Evolutionary conservation across 257 asterid genomes (phyloP).

Genomic region (Forsythia suspensa): DNA sequence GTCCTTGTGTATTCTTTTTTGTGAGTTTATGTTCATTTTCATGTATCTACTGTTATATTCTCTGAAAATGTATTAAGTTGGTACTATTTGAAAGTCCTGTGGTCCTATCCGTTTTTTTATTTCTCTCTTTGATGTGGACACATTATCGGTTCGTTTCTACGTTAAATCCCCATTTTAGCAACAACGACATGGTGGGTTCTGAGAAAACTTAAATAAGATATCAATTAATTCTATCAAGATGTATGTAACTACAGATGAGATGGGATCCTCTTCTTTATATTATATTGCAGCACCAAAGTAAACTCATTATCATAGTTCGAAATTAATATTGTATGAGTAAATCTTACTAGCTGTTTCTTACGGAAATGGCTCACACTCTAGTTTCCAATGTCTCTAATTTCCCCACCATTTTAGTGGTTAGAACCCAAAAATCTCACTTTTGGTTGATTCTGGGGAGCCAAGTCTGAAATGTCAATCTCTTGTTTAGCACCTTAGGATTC

Average conservation of each 20-base stretch:
- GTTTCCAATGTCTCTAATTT: not conserved
- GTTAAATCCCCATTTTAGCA: not conserved
- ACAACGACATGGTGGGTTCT: not conserved
- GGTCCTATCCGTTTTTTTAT: constrained; percentile 9
- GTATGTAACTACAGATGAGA: not conserved
- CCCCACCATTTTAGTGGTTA: not conserved
- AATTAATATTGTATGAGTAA: not conserved
- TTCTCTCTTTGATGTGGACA: constrained; percentile 1
- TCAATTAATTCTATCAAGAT: not conserved
- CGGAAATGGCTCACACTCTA: not conserved
- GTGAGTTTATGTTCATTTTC: constrained; percentile 1
- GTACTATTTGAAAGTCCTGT: not conserved
- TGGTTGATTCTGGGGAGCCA: no score
- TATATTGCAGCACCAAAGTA: no score
- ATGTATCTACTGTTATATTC: not conserved
- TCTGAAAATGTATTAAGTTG: constrained; percentile 1
- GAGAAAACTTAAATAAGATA: not conserved
- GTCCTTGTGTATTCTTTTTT: constrained; percentile 24
- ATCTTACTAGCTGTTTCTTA: not conserved
- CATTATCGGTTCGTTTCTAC: not conserved
- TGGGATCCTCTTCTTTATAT: no score
- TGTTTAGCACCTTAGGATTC: no score
- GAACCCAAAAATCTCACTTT: no score
- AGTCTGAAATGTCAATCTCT: no score
- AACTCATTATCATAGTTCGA: not conserved